Conservation (phyloP, 108 stramenopile species). For the Fistulifera pelliculosa region DNA sequence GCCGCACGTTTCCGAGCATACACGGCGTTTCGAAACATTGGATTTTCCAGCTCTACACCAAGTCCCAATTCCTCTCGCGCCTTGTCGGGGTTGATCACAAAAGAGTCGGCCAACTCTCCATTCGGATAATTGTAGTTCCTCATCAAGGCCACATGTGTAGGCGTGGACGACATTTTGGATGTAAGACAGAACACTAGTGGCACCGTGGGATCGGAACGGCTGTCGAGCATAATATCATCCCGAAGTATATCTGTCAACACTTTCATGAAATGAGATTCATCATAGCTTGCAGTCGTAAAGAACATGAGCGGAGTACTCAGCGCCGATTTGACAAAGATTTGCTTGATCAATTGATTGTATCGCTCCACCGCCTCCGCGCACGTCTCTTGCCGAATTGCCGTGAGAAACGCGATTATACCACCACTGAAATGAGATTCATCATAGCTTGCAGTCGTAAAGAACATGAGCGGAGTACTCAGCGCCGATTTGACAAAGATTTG, state of each 20-base stretch:
- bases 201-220: conserved; percentile 62
- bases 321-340: conserved; percentile 73
- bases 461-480: conserved; percentile 57
- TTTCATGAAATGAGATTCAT: conserved; percentile 72
- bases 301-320: conserved; percentile 63
- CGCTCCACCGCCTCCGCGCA: conserved; percentile 52
- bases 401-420: conserved; percentile 56
- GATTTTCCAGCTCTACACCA: conserved; percentile 34
- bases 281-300: conserved; percentile 77
- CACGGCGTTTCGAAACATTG: conserved; percentile 12
- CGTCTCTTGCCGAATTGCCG: conserved; percentile 63
- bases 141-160: conserved; percentile 63
- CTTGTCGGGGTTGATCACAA: conserved; percentile 52
- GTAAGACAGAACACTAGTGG: conserved; percentile 57
- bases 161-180: conserved; percentile 70
- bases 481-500: conserved; percentile 74
- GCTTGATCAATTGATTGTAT: conserved; percentile 63
- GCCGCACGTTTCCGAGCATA: not conserved
- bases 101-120: conserved; percentile 64
- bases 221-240: conserved; percentile 71
- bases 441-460: conserved; percentile 78
- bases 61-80: conserved; percentile 56
- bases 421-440: conserved; percentile 76
- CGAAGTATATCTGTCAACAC: conserved; percentile 58
- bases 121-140: conserved; percentile 82